These are phyloP conservation scores for Sporothrix protearum DNA, from an alignment of 2,329 filamentous ascomycete species.

Conservation along the genomic window DNA sequence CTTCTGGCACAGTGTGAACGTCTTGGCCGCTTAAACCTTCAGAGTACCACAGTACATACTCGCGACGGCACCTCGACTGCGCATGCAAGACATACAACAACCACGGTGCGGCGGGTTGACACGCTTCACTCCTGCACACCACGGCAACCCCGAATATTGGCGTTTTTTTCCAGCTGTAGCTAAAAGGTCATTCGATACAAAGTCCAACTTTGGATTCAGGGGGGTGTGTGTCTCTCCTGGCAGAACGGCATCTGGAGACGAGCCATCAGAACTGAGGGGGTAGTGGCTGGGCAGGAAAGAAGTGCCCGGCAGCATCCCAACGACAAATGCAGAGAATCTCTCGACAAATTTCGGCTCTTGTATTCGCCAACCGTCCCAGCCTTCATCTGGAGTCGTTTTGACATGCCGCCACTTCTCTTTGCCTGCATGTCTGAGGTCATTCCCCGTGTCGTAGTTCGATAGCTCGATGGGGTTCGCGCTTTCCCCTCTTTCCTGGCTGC, in stretches of 20 bases:
- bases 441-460: background rate
- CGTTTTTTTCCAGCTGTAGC: too few relatives aligned
- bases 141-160: background rate
- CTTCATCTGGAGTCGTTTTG: background rate
- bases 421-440: slow-evolving; percentile 11
- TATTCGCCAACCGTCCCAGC: background rate
- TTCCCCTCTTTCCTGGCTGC: slow-evolving; percentile 14
- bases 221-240: background rate
- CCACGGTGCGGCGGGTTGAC: background rate
- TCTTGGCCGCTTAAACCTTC: too few relatives aligned
- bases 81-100: background rate
- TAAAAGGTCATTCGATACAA: background rate
- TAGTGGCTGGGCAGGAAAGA: background rate
- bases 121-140: background rate
- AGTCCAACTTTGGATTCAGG: background rate
- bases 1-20: too few relatives aligned
- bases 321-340: background rate
- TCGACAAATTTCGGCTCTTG: background rate
- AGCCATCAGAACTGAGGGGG: background rate
- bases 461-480: background rate
- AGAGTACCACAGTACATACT: too few relatives aligned
- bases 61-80: background rate
- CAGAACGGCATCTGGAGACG: background rate
- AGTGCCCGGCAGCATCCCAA: background rate
- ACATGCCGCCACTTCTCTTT: background rate